These are phyloP conservation scores for Bonnemaisonia californica DNA, from an alignment of 31 red algal genomes.

Conservation along the genomic window DNA sequence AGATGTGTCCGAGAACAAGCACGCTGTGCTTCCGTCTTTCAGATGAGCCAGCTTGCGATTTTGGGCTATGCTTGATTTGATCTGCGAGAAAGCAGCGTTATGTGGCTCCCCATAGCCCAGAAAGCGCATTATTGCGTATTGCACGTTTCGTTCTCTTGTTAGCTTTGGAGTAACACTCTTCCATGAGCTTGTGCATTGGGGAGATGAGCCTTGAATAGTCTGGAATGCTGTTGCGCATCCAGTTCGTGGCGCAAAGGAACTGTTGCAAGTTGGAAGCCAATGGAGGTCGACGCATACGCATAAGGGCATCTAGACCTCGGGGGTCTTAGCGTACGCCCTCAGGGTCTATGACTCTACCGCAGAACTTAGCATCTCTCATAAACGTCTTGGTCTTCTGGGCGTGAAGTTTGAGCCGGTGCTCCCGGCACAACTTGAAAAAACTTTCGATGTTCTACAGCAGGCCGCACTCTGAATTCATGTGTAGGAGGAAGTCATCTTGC, in stretches of 20 bases:
- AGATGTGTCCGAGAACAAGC: constrained; percentile 22
- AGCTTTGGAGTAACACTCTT: not conserved
- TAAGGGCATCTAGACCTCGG: not conserved
- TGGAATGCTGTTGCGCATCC: constrained; percentile 15
- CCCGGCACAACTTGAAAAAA: constrained; percentile 1
- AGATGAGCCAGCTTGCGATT: constrained; percentile 6
- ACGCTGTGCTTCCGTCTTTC: not conserved
- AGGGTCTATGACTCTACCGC: not conserved
- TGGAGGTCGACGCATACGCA: not conserved
- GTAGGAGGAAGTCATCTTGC: constrained; percentile 26
- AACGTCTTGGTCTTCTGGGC: constrained; percentile 13
- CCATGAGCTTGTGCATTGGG: constrained; percentile 16
- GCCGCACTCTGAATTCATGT: not conserved
- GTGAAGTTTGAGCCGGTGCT: constrained; percentile 7
- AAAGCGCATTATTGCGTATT: not conserved
- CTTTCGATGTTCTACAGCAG: not conserved
- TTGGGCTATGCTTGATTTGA: constrained; percentile 1
- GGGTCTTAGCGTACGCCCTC: constrained; percentile 2
- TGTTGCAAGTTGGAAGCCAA: constrained; percentile 12
- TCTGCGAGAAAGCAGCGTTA: not conserved
- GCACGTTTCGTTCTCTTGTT: constrained; percentile 2
- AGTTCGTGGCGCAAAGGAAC: constrained; percentile 9
- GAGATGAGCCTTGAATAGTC: constrained; percentile 7
- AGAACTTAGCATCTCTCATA: not conserved
- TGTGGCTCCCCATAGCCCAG: constrained; percentile 13